These are phyloP conservation scores for Cryphonectria parasitica DNA, from an alignment of 2,329 filamentous ascomycete genomes.

Conservation along the genomic window DNA sequence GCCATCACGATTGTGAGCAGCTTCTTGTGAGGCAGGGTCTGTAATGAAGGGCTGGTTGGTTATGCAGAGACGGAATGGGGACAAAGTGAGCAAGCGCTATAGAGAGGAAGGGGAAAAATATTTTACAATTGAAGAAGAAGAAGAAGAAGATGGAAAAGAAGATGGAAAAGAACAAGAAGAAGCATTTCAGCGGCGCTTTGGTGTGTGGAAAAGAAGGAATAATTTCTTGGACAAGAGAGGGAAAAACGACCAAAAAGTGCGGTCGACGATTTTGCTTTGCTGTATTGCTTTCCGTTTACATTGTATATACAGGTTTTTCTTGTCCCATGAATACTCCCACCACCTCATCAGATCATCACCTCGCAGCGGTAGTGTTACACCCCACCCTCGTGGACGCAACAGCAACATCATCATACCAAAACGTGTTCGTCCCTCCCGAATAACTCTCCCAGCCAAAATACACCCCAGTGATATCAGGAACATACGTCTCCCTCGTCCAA, in stretches of 20 bases:
- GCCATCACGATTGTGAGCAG: slow-evolving; percentile 58
- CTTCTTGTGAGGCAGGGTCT: slow-evolving; percentile 36
- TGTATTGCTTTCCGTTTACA: not conserved
- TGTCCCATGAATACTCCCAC: not conserved
- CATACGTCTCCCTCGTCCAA: slow-evolving; percentile 54
- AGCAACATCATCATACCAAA: slow-evolving; percentile 65
- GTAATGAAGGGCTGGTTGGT: not conserved
- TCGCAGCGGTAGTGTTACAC: slow-evolving; percentile 38
- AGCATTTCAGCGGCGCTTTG: slow-evolving; percentile 17
- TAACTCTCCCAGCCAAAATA: slow-evolving; percentile 70
- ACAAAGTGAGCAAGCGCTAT: not conserved
- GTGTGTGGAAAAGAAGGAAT: not conserved
- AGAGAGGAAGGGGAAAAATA: not conserved
- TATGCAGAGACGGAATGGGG: not conserved
- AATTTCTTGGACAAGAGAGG: not conserved
- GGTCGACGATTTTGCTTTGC: not conserved
- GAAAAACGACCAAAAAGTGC: not conserved
- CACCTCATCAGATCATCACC: not conserved
- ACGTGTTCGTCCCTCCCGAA: slow-evolving; percentile 62
- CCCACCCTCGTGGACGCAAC: slow-evolving; percentile 53
- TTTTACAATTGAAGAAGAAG: not conserved
- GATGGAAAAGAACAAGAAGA: not conserved
- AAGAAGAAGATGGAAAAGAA: not conserved
- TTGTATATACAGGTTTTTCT: not conserved
- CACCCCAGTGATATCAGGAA: slow-evolving; percentile 57